Evolutionary conservation across 805 yeast species (phyloP).

Genomic region (Starmerella stigmatis): DNA sequence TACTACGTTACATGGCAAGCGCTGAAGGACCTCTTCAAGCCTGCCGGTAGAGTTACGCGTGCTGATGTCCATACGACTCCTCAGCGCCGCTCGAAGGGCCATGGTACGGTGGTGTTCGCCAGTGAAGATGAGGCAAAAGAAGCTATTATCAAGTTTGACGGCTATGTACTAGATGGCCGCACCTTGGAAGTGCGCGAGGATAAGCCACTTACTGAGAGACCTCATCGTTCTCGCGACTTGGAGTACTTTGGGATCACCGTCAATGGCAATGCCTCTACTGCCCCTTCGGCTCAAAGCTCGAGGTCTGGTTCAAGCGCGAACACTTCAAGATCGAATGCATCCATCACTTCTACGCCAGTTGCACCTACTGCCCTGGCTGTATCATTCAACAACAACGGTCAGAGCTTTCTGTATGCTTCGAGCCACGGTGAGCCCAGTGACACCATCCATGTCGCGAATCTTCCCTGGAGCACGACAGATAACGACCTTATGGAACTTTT

Average conservation of each 20-base stretch:
- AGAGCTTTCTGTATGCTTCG: conserved; percentile 49
- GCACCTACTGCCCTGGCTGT: neutral
- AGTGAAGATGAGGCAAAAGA: conserved; percentile 55
- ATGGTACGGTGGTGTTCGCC: conserved; percentile 67
- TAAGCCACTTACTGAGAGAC: conserved; percentile 29
- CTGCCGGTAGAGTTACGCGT: conserved; percentile 64
- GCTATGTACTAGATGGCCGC: conserved; percentile 66
- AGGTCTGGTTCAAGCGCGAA: neutral
- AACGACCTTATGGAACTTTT: conserved; percentile 77
- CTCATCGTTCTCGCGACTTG: neutral
- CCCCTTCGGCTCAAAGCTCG: conserved; percentile 29
- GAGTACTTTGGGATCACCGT: neutral
- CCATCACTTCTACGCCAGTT: neutral
- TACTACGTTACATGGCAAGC: conserved; percentile 75
- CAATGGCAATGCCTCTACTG: too few species aligned
- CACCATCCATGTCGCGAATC: conserved; percentile 58
- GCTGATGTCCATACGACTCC: conserved; percentile 65
- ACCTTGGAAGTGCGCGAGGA: conserved; percentile 72
- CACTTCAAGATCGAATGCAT: neutral
- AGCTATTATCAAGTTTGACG: conserved; percentile 63
- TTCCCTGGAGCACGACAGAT: conserved; percentile 83
- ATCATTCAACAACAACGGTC: neutral
- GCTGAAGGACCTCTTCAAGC: conserved; percentile 71
- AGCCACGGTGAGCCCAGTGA: conserved; percentile 54
- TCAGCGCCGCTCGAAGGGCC: conserved; percentile 73